Evolutionary conservation across 169 alveolate genomes (phyloP).

Genomic region (Hepatocystis sp.): DNA sequence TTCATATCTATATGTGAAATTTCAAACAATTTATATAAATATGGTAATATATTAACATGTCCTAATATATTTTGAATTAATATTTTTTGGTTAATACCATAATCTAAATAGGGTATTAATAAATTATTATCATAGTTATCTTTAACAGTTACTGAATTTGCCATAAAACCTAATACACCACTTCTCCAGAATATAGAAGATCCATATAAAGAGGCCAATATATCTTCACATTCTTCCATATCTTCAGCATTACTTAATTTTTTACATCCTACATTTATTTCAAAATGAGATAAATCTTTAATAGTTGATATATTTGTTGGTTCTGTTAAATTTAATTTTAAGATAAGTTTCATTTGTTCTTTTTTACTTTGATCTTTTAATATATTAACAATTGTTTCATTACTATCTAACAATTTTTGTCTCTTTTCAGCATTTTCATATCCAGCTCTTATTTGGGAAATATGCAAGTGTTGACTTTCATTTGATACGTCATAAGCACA

Average conservation of each 20-base stretch:
- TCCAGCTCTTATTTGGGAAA: background rate
- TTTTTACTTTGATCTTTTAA: slow-evolving; percentile 2
- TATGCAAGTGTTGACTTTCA: no score
- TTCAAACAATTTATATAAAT: slow-evolving; percentile 62
- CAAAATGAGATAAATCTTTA: slow-evolving; percentile 11
- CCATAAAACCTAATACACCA: slow-evolving; percentile 68
- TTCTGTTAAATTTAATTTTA: slow-evolving; percentile 17
- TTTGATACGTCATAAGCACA: slow-evolving; percentile 50
- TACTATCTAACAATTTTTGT: background rate
- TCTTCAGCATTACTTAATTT: slow-evolving; percentile 56
- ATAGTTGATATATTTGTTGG: slow-evolving; percentile 9
- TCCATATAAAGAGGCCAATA: slow-evolving; percentile 42
- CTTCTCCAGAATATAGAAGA: slow-evolving; percentile 74
- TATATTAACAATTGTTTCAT: background rate
- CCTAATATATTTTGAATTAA: slow-evolving; percentile 56
- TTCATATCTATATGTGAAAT: slow-evolving; percentile 55
- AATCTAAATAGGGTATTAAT: slow-evolving; percentile 50
- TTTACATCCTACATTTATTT: slow-evolving; percentile 45
- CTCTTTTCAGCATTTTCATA: background rate
- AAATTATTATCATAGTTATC: slow-evolving; percentile 42
- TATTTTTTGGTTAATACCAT: slow-evolving; percentile 33
- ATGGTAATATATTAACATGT: slow-evolving; percentile 49
- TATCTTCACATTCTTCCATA: slow-evolving; percentile 71
- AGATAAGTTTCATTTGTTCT: slow-evolving; percentile 34
- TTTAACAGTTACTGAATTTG: slow-evolving; percentile 29